Base-by-base conservation (phyloP, 257 asterid genomes). In the Ophiorrhiza pumila region DNA sequence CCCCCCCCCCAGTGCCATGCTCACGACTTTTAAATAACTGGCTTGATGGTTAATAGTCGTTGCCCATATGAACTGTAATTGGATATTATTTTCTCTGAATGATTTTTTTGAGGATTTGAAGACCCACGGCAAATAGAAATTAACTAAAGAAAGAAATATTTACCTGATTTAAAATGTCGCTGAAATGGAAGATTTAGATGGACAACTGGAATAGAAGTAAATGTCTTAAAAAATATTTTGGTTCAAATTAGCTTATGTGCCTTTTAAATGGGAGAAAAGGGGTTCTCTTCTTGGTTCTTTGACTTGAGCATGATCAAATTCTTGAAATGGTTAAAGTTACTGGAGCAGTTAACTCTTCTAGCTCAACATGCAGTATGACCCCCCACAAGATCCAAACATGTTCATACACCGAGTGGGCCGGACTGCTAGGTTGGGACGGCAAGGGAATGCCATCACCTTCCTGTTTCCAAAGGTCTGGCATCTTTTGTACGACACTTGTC, bases 321-420 rank as follows among this genome's bases (percentile, higher is more conserved):
- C 14, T 32, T 58, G 42, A 78, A 73, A 76, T n/a, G 71, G 72
- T 72, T 55, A 42, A 32, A 71, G 67, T 68, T 66, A 68, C 68
- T 73, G 4, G 62, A 37, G 71, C 63, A 72, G 43, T 65, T 77
- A 69, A 31, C 69, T 29, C 71, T 84, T 63, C 20, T 60, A 43
- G 27, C 69, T 50, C 69, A 69, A 66, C 72, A 17, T 80, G 83
- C 95, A 91, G 99, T 90, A 86, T 78, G 99, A 94, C 25, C 99
- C 96, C 65, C 98, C 98, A 71, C 98, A 91, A 82, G 98, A 94
- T 80, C 98, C 97, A 59, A 81, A 90, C 79, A 90, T 94, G 79
- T 94, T 94, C 65, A 68, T 94, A 72, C 99, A 94, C 81, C 86
- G 98, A 85, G 99, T 89, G 83, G 99, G 99, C 64, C 87, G 99